Evolutionary conservation across 495 filamentous ascomycete species (phyloP), one percentile per base, ranked within the genome.

Genomic region (Aspergillus panamensis): DNA sequence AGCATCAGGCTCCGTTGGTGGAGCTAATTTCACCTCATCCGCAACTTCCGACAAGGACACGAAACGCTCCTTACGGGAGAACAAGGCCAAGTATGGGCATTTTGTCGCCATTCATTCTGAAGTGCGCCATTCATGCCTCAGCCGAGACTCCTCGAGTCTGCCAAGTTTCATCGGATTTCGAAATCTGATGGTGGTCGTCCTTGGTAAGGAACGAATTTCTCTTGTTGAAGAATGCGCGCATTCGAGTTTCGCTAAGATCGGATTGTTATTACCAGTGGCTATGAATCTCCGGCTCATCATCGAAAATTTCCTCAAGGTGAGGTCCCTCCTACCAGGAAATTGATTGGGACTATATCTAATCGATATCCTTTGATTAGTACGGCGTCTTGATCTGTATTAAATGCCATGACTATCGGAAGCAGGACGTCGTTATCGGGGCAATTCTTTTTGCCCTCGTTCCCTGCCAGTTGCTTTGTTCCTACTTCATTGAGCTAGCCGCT

Each of bases 281-380:
- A 91, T 92, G 66, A 98, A 98, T 63, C 77, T 98, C 8, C 83
- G 94, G 60, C 79, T 98, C 59, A 86, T 98, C 58, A 90, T 98
- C 63, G 94, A 97, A 76, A 98, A 98, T 65, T 96, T 90, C 64
- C 89, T 92, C 78, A 98, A 98, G 80, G 91, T 91, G 31, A 52
- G 56, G 25, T 5, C 25, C 9, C 42, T 52, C 40, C 17, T 33
- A 19, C 4, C 0, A 48, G 30, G 17, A 35, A 56, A 13, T 9
- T 16, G 4, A 30, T 20, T 59, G 9, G 12, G 31, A 30, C 55
- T 57, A 55, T 44, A 17, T 67, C 66, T 62, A 33, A 43, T 40
- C 51, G 37, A 49, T 21, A n/a, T 48, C 39, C 32, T 37, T 32
- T 3, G 50, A 10, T 32, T 65, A 94, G 88, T 97, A 97, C 68